phyloP scores from a whole-genome alignment of 1,139 yeast genomes.

The Lodderomyces theae region DNA sequence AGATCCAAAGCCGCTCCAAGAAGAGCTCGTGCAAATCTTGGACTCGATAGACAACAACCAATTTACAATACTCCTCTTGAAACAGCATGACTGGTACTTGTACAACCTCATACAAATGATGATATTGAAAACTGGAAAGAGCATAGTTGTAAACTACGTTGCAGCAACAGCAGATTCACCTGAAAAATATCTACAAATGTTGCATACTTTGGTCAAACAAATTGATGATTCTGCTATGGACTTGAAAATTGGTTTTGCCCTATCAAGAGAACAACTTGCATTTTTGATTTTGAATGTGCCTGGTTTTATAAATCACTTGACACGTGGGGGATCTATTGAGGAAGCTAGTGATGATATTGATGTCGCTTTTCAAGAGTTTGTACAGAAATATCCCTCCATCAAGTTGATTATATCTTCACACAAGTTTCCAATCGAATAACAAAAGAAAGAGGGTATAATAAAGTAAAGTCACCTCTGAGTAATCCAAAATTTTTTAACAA shows the following conservation, averaged over 20 bases:
- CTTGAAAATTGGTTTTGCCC: conserved; percentile 6
- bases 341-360: conserved; percentile 5
- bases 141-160: conserved; percentile 5
- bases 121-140: conserved; percentile 5
- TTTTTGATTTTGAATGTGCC: conserved; percentile 14
- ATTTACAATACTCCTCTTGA: conserved; percentile 5
- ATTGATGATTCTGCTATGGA: conserved; percentile 3
- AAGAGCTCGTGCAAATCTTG: conserved; percentile 6
- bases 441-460: too few species aligned
- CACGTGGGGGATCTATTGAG: not conserved
- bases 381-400: conserved; percentile 9
- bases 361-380: conserved; percentile 7
- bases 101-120: conserved; percentile 11
- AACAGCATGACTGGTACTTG: conserved; percentile 6
- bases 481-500: too few species aligned
- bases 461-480: too few species aligned
- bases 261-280: conserved; percentile 11
- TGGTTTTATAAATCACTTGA: conserved; percentile 8
- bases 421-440: not conserved
- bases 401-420: conserved; percentile 9
- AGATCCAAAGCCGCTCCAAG: conserved; percentile 1
- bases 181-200: conserved; percentile 4
- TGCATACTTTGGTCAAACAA: conserved; percentile 4
- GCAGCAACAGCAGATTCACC: conserved; percentile 1
- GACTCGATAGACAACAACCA: not conserved